Evolutionary conservation across 495 filamentous ascomycete genomes (phyloP), one percentile per base, ranked within the genome.

Genomic region (Aspergillus avenaceus): DNA sequence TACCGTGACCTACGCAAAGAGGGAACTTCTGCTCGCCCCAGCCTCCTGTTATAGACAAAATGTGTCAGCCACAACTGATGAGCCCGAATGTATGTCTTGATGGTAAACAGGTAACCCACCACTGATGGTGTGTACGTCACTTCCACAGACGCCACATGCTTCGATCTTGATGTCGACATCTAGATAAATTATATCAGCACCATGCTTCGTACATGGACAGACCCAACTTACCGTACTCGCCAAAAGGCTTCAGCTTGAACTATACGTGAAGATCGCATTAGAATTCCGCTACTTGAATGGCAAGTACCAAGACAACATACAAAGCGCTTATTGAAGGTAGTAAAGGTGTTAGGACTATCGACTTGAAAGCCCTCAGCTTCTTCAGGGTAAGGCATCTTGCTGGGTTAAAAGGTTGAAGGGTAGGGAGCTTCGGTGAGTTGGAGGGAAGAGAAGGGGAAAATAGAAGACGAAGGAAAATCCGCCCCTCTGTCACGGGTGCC

Each of bases 201-300:
- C 3, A n/a, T 41, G 16, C 12, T 25, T 36, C 13, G 12, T 14
- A 9, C 13, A n/a, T 38, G 16, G 25, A n/a, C 4, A 5, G 28
- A n/a, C 9, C 11, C 5, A 23, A 41, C 64, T 48, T 60, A 72
- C 69, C 69, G 69, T 84, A 69, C 41, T 85, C 81, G 34, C 81
- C 86, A 52, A 92, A 90, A 5, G 79, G 76, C 74, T 91, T 93
- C 54, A 87, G 79, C 59, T 83, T 85, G 71, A 88, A 85, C 84
- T 89, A 52, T 25, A 47, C 13, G 7, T 16, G 43, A 19, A 5
- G 34, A 18, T 5, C 29, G 44, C 41, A 12, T 23, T 8, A 42
- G 14, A 7, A 14, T 21, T 38, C 34, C 12, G 7, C 1, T 18
- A 21, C 6, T 41, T 26, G 9, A 12, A 43, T 7, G 18, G 13